Base-by-base conservation (phyloP, 371 early-diverging fungal genomes). In the Basidiobolus meristosporus region DNA sequence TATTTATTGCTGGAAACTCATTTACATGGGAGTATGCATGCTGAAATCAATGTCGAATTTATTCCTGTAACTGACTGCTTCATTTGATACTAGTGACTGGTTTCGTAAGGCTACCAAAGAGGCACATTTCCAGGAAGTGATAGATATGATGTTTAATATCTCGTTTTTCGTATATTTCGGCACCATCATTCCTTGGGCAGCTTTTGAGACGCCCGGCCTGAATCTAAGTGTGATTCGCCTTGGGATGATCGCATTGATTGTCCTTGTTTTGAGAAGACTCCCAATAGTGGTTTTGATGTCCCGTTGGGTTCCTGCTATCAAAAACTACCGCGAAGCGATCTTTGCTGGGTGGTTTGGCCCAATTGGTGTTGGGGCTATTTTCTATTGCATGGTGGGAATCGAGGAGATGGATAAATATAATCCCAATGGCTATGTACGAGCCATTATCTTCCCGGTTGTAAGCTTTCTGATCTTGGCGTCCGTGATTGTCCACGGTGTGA, bases 331-430 rank as follows among this genome's bases (percentile, higher is more conserved):
- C 22, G 91, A 95, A 52, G 88, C 85, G 0, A 50, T 89, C 2
- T 93, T 93, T 55, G 78, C 84, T 18, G 98, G 98, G 0, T 95
- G 90, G 88, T 96, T 92, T 52, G 98, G 95, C 2, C 98, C 98
- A 1, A 82, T 97, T 38, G 97, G 97, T 11, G 79, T 77, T 14
- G 76, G 80, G 14, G 93, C 97, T 1, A 60, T 96, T 1, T 96
- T 70, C 46, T 74, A 78, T 40, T 59, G 76, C 3, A 60, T 60
- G 36, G 56, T 74, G 30, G 71, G 78, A 2, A 66, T 68, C 23
- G 60, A 61, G 32, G 49, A 67, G 39, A 41, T 76, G 35, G 51
- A 56, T 3, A 50, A 51, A 17, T 41, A 51, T 10, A 53, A 61
- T 7, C 40, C 52, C 7, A 44, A 51, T 10, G 36, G 33, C 1